A percentile compares a stretch with the other conserved stretches of the same genome.
Evolutionary conservation across 2,329 filamentous ascomycete genomes (phyloP).

Genomic region (Aspergillus novofumigatus): DNA sequence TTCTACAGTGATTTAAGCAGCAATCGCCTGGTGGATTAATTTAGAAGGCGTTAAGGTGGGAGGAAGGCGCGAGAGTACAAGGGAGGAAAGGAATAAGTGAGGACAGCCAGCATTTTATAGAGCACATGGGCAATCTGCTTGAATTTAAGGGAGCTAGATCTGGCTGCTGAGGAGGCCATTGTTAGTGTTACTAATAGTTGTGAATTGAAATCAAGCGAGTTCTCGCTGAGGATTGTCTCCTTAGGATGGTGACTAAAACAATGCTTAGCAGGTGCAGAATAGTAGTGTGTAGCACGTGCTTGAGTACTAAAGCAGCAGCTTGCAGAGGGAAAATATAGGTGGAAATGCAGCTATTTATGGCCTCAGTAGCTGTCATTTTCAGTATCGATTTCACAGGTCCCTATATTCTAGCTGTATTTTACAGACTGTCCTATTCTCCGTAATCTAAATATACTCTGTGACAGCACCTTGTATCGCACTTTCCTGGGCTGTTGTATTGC

Average conservation of each 20-base stretch:
- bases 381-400: constrained; percentile 18
- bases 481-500: background rate
- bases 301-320: constrained; percentile 13
- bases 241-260: background rate
- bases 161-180: too few relatives aligned
- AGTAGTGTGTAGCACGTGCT: constrained; percentile 6
- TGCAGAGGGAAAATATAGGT: constrained; percentile 13
- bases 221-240: too few relatives aligned
- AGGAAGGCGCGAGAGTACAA: too few relatives aligned
- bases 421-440: background rate
- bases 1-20: too few relatives aligned
- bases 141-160: too few relatives aligned
- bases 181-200: too few relatives aligned
- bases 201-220: too few relatives aligned
- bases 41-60: too few relatives aligned
- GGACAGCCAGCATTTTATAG: too few relatives aligned
- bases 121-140: too few relatives aligned
- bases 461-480: background rate
- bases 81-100: too few relatives aligned
- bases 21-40: too few relatives aligned
- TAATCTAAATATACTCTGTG: background rate
- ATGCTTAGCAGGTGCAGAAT: constrained; percentile 15
- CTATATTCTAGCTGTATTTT: constrained; percentile 1
- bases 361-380: constrained; percentile 17
- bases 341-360: constrained; percentile 18